These are phyloP conservation scores for Phytophthora pinifolia DNA, from an alignment of 352 stramenopile genomes.

Conservation along the genomic window DNA sequence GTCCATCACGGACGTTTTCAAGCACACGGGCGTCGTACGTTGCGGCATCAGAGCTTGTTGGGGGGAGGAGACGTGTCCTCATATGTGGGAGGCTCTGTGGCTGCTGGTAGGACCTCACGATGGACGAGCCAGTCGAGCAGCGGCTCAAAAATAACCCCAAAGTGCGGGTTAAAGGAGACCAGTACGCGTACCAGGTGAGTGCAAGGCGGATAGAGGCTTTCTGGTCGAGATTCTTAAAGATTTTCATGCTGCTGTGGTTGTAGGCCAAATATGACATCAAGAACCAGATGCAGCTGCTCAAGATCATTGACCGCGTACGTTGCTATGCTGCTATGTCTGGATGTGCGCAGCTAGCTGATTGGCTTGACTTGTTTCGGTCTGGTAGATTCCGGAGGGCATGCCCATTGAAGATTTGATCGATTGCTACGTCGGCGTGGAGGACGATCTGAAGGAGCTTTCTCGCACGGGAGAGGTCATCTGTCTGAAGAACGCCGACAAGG, in stretches of 20 bases:
- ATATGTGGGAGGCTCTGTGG: background rate
- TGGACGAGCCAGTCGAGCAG: conserved; percentile 85
- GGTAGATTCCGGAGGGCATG: conserved; percentile 80
- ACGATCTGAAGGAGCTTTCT: conserved; percentile 73
- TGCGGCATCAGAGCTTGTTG: background rate
- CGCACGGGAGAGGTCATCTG: conserved; percentile 82
- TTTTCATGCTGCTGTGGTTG: conserved; percentile 6
- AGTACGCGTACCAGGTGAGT: conserved; percentile 79
- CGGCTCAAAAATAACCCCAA: conserved; percentile 88
- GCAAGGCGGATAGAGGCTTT: background rate
- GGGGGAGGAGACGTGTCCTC: background rate
- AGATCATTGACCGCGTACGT: conserved; percentile 74
- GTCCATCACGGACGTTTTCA: conserved; percentile 68
- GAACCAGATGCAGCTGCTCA: conserved; percentile 72
- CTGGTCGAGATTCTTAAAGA: background rate
- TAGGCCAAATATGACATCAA: conserved; percentile 90
- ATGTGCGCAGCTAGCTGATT: conserved; percentile 7
- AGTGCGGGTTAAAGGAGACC: conserved; percentile 69
- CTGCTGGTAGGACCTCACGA: conserved; percentile 55
- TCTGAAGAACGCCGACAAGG: conserved; percentile 81
- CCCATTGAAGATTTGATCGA: conserved; percentile 82
- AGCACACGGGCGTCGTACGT: conserved; percentile 84
- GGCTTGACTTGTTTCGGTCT: background rate
- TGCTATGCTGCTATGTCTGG: background rate
- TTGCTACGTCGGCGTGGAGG: conserved; percentile 77